Conservation (phyloP, 2,329 filamentous ascomycete genomes). For the Penicillium sp. region DNA sequence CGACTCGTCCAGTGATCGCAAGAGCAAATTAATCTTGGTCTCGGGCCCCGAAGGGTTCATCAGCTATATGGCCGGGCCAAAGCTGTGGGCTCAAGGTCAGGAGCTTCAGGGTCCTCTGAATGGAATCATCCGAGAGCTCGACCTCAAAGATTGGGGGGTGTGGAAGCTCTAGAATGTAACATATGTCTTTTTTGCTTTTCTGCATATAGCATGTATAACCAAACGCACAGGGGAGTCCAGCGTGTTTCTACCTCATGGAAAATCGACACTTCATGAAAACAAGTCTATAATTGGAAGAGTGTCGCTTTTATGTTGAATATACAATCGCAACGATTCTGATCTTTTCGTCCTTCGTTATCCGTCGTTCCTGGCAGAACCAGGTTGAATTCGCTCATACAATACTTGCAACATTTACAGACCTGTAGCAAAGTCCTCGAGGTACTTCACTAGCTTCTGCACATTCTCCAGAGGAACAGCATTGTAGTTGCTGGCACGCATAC, state of each 20-base stretch:
- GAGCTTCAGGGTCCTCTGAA: conserved; percentile 75
- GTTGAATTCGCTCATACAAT: conserved; percentile 16
- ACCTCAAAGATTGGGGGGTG: conserved; percentile 58
- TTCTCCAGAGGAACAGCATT: conserved; percentile 69
- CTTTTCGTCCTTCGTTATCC: conserved; percentile 11
- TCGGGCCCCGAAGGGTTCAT: conserved; percentile 93
- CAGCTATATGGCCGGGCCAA: conserved; percentile 74
- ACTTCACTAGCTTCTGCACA: conserved; percentile 44
- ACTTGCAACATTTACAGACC: conserved; percentile 15
- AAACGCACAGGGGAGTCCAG: conserved; percentile 3
- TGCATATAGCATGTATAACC: conserved; percentile 13
- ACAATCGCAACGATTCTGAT: conserved; percentile 16
- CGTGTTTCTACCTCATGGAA: not conserved
- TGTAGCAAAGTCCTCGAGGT: conserved; percentile 56
- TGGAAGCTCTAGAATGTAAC: conserved; percentile 55
- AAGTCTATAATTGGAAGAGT: not conserved
- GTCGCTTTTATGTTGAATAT: conserved; percentile 24
- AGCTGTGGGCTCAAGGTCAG: conserved; percentile 69
- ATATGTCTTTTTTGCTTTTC: conserved; percentile 14
- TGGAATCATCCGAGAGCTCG: conserved; percentile 66
- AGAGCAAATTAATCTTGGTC: conserved; percentile 66
- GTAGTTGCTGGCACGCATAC: conserved; percentile 85
- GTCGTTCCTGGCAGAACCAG: conserved; percentile 13
- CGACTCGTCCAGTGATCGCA: conserved; percentile 28
- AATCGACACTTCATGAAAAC: not conserved